A percentile compares a stretch with the other conserved stretches of the same genome.
Evolutionary conservation across 108 stramenopile species (phyloP).

Genomic region (Pseudonitzschia multistriata): DNA sequence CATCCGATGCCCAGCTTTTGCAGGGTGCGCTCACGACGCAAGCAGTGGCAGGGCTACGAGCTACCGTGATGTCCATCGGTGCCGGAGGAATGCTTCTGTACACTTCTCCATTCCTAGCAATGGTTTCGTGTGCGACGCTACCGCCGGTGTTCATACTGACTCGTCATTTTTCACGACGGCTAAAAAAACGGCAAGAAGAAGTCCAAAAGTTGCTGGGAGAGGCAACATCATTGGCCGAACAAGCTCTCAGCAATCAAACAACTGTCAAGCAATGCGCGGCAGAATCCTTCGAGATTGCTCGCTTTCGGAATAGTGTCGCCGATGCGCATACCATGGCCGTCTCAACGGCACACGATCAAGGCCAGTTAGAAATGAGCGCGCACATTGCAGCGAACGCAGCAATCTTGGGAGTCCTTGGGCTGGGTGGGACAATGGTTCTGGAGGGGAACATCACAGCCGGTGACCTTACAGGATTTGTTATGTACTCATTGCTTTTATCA

Average conservation of each 20-base stretch:
- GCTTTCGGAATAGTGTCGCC: constrained; percentile 51
- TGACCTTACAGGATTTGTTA: constrained; percentile 83
- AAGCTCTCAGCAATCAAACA: constrained; percentile 58
- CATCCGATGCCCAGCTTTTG: constrained; percentile 71
- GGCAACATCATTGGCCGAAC: constrained; percentile 70
- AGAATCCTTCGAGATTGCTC: constrained; percentile 55
- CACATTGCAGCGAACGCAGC: constrained; percentile 76
- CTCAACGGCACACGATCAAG: constrained; percentile 63
- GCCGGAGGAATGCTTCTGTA: constrained; percentile 66
- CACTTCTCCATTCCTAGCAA: constrained; percentile 71
- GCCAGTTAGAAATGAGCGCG: constrained; percentile 67
- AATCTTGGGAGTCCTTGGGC: constrained; percentile 71
- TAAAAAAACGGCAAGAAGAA: constrained; percentile 52
- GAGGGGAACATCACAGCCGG: constrained; percentile 61
- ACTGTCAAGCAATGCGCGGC: constrained; percentile 79
- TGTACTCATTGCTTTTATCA: constrained; percentile 85
- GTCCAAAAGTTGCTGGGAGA: constrained; percentile 66
- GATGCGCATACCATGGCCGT: constrained; percentile 66
- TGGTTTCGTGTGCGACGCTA: constrained; percentile 64
- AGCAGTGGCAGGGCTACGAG: constrained; percentile 61
- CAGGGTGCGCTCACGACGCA: constrained; percentile 79
- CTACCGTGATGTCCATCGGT: constrained; percentile 62
- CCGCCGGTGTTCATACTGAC: constrained; percentile 76
- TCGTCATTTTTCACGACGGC: constrained; percentile 46
- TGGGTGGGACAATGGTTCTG: constrained; percentile 76